A percentile compares a stretch with the other conserved stretches of the same genome.
Evolutionary conservation across 495 filamentous ascomycete genomes (phyloP).

Genomic region (Rhypophila decipiens): DNA sequence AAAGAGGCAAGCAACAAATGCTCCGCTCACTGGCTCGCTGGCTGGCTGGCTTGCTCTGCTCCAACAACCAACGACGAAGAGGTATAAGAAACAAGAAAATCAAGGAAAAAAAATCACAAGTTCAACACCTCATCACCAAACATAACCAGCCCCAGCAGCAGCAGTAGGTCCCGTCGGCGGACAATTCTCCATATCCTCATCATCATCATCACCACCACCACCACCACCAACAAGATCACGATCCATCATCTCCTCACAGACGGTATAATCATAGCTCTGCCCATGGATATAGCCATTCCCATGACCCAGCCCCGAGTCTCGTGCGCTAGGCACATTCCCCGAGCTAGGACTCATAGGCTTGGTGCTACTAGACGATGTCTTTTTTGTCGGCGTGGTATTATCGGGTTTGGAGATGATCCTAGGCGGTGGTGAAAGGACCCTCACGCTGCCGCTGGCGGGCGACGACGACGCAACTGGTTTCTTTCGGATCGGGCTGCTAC

Average conservation of each 20-base stretch:
- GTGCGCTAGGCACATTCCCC: not conserved
- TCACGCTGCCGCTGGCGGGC: not conserved
- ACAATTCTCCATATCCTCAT: not conserved
- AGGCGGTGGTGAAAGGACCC: not conserved
- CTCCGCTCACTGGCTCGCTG: too few relatives aligned
- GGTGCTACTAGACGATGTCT: not conserved
- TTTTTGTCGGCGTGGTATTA: not conserved
- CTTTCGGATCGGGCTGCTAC: not conserved
- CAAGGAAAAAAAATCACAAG: conserved; percentile 41
- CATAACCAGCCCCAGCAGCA: not conserved
- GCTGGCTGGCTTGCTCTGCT: conserved; percentile 62
- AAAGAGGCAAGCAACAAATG: not conserved
- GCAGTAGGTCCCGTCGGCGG: not conserved
- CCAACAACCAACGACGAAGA: conserved; percentile 30
- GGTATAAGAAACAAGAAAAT: not conserved
- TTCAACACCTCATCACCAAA: conserved; percentile 27
- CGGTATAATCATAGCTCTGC: too few relatives aligned
- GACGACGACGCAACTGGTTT: not conserved
- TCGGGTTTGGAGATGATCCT: not conserved
- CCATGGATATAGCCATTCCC: too few relatives aligned
- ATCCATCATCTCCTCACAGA: too few relatives aligned
- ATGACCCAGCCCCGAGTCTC: not conserved
- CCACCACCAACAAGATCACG: not conserved
- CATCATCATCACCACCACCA: not conserved
- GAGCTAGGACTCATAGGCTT: not conserved